A percentile compares a stretch with the other conserved stretches of the same genome.
Conservation (phyloP, 2,329 filamentous ascomycete species). For the Colletotrichum paranaense region DNA sequence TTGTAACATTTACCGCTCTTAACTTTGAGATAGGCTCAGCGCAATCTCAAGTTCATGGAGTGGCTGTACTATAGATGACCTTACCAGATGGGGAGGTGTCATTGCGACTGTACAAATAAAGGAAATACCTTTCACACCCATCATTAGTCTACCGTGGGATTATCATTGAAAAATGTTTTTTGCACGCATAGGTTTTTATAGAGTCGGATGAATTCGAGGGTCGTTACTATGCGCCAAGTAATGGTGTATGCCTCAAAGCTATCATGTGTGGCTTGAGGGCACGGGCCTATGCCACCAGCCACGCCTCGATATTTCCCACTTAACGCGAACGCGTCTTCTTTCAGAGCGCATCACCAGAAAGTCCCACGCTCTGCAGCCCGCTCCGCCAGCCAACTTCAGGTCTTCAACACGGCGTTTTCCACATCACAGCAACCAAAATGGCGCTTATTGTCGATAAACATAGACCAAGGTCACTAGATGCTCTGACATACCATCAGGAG, state of each 20-base stretch:
- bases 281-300: slow-evolving; percentile 36
- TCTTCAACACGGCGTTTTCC: slow-evolving; percentile 5
- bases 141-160: neutral
- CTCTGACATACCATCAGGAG: slow-evolving; percentile 87
- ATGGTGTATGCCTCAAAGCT: neutral
- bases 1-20: slow-evolving; percentile 19
- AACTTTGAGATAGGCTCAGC: neutral
- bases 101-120: slow-evolving; percentile 9
- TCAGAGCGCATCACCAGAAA: slow-evolving; percentile 29
- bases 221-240: neutral
- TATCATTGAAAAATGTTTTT: neutral
- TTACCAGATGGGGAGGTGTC: neutral
- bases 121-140: neutral
- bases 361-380: slow-evolving; percentile 12
- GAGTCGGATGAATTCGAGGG: neutral
- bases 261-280: slow-evolving; percentile 11
- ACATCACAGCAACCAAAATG: slow-evolving; percentile 54
- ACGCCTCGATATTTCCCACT: slow-evolving; percentile 42
- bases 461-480: slow-evolving; percentile 78
- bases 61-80: slow-evolving; percentile 32
- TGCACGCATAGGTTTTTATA: neutral
- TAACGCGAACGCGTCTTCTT: slow-evolving; percentile 50
- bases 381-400: slow-evolving; percentile 9
- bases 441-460: slow-evolving; percentile 79
- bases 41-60: slow-evolving; percentile 4